Percentiles rank a stretch among this genome's conserved stretches.
Evolutionary conservation across 2,329 filamentous ascomycete species (phyloP).

Genomic region (Thelonectria blattea): DNA sequence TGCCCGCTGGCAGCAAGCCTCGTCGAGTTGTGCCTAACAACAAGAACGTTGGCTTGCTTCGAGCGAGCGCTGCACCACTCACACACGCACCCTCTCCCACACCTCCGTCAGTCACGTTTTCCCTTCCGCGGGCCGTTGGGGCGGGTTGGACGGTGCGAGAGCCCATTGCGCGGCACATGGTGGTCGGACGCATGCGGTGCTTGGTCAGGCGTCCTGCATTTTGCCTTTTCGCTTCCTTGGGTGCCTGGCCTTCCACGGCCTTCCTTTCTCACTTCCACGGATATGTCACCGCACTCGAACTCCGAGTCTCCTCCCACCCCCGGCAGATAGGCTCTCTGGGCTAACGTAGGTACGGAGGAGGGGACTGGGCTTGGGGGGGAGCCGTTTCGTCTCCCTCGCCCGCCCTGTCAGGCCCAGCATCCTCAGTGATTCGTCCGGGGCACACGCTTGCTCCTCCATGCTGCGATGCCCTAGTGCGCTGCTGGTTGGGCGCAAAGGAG

Average conservation of each 20-base stretch:
- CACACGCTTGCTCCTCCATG: conserved; percentile 7
- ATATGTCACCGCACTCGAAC: background rate
- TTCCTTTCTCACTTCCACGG: conserved; percentile 15
- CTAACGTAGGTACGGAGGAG: conserved; percentile 5
- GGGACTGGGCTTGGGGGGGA: conserved; percentile 3
- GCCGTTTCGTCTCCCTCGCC: conserved; percentile 7
- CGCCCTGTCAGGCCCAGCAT: conserved; percentile 12
- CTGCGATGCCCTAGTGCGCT: conserved; percentile 18
- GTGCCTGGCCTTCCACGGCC: conserved; percentile 21
- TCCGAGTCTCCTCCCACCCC: background rate
- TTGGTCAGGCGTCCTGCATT: conserved; percentile 27
- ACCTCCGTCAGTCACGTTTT: conserved; percentile 14
- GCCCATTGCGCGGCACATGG: conserved; percentile 31
- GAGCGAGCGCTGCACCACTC: conserved; percentile 27
- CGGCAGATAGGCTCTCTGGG: background rate
- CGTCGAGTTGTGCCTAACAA: conserved; percentile 7
- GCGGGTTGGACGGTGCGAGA: conserved; percentile 36
- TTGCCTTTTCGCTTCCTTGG: conserved; percentile 29
- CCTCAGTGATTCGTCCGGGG: conserved; percentile 16
- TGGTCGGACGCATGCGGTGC: conserved; percentile 30
- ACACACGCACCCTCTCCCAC: conserved; percentile 16
- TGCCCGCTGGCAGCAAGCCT: conserved; percentile 1
- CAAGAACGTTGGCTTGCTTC: conserved; percentile 26
- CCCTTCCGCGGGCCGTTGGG: conserved; percentile 37
- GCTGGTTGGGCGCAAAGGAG: conserved; percentile 15